Conservation (phyloP, 768 basidiomycete species). For the Leccinum truebloodii region DNA sequence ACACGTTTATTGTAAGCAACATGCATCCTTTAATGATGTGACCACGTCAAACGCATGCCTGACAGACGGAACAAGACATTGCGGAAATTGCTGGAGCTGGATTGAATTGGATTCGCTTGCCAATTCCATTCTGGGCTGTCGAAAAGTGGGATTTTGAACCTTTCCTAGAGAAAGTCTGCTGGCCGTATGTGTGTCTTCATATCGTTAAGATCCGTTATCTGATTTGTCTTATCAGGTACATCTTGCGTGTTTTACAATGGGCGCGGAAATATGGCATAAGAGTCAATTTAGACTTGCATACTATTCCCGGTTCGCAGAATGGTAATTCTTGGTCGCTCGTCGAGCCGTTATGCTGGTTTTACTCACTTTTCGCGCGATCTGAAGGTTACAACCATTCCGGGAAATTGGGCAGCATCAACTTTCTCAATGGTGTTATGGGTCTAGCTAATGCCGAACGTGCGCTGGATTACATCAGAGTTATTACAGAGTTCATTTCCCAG, state of each 20-base stretch:
- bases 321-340: slow-evolving; percentile 36
- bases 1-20: slow-evolving; percentile 73
- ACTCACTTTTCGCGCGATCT: slow-evolving; percentile 4
- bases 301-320: slow-evolving; percentile 79
- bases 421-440: slow-evolving; percentile 75
- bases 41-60: slow-evolving; percentile 2
- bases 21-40: not conserved
- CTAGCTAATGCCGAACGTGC: slow-evolving; percentile 82
- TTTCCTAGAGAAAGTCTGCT: slow-evolving; percentile 69
- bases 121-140: slow-evolving; percentile 86
- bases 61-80: slow-evolving; percentile 85
- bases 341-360: not conserved
- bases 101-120: slow-evolving; percentile 80
- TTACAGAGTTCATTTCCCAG: slow-evolving; percentile 82
- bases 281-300: slow-evolving; percentile 78
- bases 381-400: slow-evolving; percentile 61
- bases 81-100: slow-evolving; percentile 88
- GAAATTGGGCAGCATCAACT: slow-evolving; percentile 62
- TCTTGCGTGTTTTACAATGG: slow-evolving; percentile 76
- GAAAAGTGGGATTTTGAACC: slow-evolving; percentile 76
- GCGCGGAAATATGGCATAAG: slow-evolving; percentile 89
- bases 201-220: slow-evolving; percentile 4
- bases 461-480: slow-evolving; percentile 70
- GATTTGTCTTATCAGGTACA: slow-evolving; percentile 49
- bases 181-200: slow-evolving; percentile 52